Percentiles rank a stretch among this genome's conserved stretches.
phyloP scores from a whole-genome alignment of 2,329 filamentous ascomycete genomes.

The Alternaria sp. region DNA sequence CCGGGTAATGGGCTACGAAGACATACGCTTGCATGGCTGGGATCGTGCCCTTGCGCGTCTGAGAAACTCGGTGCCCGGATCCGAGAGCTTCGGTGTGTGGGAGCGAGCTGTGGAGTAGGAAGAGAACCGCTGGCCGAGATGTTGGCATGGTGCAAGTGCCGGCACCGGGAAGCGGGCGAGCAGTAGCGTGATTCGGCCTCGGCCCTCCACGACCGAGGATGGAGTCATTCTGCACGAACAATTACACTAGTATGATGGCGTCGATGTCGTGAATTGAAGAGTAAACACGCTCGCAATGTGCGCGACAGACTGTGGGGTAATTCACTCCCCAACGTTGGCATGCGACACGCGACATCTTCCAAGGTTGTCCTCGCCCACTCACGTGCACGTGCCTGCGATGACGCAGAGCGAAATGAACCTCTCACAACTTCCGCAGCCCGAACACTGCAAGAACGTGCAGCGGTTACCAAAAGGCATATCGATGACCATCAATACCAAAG shows the following conservation, averaged over 20 bases:
- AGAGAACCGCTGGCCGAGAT: neutral
- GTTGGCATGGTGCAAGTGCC: neutral
- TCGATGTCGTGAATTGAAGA: neutral
- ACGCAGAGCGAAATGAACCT: neutral
- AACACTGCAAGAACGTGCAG: neutral
- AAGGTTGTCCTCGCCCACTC: neutral
- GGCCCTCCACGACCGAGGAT: neutral
- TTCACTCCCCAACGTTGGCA: neutral
- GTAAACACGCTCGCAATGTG: neutral
- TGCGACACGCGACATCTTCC: neutral
- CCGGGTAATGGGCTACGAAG: neutral
- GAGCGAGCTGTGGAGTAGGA: neutral
- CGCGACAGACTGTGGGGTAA: neutral
- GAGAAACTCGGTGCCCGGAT: neutral
- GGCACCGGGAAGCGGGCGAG: neutral
- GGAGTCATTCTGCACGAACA: neutral
- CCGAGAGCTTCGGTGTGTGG: neutral
- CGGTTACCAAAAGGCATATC: accelerated
- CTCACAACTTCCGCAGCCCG: neutral
- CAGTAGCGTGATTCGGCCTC: neutral
- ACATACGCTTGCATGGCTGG: neutral
- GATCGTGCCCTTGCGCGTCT: neutral
- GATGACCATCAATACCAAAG: neutral
- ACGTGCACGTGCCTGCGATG: neutral
- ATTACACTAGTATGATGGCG: neutral